A percentile compares a stretch with the other conserved stretches of the same genome.
These are phyloP conservation scores for Amylostereum chailletii DNA, from an alignment of 1,284 basidiomycete species.

Conservation along the genomic window DNA sequence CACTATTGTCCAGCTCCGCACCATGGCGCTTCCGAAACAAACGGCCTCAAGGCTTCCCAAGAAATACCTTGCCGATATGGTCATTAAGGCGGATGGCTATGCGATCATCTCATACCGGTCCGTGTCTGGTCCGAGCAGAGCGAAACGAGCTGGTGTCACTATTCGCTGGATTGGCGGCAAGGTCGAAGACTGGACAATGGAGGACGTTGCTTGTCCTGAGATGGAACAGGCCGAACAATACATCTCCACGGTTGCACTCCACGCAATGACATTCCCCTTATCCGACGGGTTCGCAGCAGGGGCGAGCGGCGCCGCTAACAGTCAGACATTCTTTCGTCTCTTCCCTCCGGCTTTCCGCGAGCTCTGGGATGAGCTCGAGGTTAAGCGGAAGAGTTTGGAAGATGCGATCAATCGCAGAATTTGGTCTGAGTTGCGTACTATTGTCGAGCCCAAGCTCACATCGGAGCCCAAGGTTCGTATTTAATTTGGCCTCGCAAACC, in stretches of 20 bases:
- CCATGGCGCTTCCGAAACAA: constrained; percentile 77
- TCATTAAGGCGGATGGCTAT: constrained; percentile 63
- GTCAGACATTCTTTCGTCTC: constrained; percentile 56
- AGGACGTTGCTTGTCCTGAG: constrained; percentile 76
- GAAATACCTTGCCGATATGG: constrained; percentile 55
- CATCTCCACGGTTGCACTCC: constrained; percentile 80
- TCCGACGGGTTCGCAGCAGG: constrained; percentile 55
- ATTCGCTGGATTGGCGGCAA: constrained; percentile 66
- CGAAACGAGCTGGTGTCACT: constrained; percentile 60
- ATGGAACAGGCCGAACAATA: constrained; percentile 85
- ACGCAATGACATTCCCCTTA: constrained; percentile 58
- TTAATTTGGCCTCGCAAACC: not conserved
- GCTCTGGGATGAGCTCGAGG: constrained; percentile 90
- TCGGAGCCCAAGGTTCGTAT: constrained; percentile 31
- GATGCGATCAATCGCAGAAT: constrained; percentile 58
- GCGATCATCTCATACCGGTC: constrained; percentile 64
- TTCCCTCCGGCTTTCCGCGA: constrained; percentile 83
- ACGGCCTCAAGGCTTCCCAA: constrained; percentile 73
- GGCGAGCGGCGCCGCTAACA: constrained; percentile 30
- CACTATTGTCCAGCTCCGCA: constrained; percentile 52
- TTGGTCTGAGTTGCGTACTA: constrained; percentile 63
- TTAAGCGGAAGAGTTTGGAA: constrained; percentile 49
- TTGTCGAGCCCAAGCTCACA: constrained; percentile 52
- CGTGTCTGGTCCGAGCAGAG: constrained; percentile 62
- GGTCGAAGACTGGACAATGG: constrained; percentile 74